Base-by-base conservation (phyloP, 2,329 filamentous ascomycete species). In the Aspergillus thermomutatus region DNA sequence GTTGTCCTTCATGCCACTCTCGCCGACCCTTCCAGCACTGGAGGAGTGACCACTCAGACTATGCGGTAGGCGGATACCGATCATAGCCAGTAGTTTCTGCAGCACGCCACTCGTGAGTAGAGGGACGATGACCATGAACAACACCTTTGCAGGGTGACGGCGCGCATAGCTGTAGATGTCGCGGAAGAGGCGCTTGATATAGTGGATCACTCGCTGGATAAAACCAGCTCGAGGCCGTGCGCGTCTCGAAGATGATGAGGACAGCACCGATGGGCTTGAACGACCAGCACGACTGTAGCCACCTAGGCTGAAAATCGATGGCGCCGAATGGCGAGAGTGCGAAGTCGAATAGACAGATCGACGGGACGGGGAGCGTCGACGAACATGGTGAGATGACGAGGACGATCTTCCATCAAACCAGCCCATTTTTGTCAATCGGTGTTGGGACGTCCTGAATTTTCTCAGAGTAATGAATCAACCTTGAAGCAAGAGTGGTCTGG, bases 101-200 rank as follows among this genome's bases (percentile, higher is more conserved):
- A 97, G 77, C 27, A 90, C 88, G 31, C 93, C 93, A 52, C 91
- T 91, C 1, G 88, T 92, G 67, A 97, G 79, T 56, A 97, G 82
- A 9, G 93, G 93, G 83, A 97, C 86, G 67, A 97, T 83, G 60
- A 96, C 88, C 60, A 92, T 83, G 80, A 90, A 81, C 79, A 97
- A 90, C 49, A 96, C 90, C 77, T 95, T 95, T 70, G 91, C 77
- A 0, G 92, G 93, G 77, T 97, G 88, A 40, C 86, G 83, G 71
- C 90, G 88, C 67, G 90, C 89, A 77, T 93, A 96, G 72, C 87
- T 84, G 72, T 88, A 81, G 8, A 97, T 85, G 71, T 96, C 87
- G 68, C 89, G 88, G 56, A 96, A 78, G 60, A 96, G 84, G 46
- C 88, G 86, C 70, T 88, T 88, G 59, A 97, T 84, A 67, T 91